phyloP scores from a whole-genome alignment of 345 rosid species.

The Schrenkiella parvula region DNA sequence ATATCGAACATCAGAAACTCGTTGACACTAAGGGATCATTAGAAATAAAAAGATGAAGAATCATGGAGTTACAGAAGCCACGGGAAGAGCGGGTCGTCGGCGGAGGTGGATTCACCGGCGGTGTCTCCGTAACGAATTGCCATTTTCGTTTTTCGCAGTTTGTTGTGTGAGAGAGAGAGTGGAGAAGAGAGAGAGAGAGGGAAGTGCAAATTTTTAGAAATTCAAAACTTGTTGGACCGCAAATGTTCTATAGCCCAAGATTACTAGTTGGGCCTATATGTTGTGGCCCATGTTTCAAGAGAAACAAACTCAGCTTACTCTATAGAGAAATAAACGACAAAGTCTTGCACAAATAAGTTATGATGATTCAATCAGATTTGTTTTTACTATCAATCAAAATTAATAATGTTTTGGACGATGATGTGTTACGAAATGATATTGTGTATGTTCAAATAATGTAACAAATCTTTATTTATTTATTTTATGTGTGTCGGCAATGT shows the following conservation, averaged over 20 bases:
- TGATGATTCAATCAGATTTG: neutral
- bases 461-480: neutral
- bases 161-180: neutral
- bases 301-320: no score
- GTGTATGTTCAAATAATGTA: neutral
- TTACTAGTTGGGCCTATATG: neutral
- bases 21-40: neutral
- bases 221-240: constrained; percentile 10
- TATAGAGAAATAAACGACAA: no score
- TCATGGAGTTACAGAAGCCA: constrained; percentile 46
- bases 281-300: neutral
- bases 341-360: no score
- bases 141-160: constrained; percentile 7
- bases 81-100: constrained; percentile 50
- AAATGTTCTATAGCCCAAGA: neutral
- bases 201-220: constrained; percentile 9
- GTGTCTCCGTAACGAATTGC: constrained; percentile 2
- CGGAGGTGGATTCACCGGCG: constrained; percentile 22
- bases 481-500: neutral
- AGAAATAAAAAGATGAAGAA: neutral
- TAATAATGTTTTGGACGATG: neutral
- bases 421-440: neutral
- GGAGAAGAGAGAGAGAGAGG: neutral
- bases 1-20: neutral
- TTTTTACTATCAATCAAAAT: neutral